Conservation (phyloP, 1,284 basidiomycete species). For the Volvariella surrecta region DNA sequence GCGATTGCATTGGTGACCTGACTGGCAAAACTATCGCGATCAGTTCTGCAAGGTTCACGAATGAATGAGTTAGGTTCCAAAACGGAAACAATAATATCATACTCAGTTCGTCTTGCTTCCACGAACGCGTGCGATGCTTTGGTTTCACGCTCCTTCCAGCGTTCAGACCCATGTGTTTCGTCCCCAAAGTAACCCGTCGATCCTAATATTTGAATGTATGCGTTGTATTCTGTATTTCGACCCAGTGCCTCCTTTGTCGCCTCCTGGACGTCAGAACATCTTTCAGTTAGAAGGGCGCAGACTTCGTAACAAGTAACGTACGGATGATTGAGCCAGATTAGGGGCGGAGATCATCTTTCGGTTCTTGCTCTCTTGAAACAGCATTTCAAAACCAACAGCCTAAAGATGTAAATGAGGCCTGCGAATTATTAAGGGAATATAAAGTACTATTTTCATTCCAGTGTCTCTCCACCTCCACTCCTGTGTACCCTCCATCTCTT, state of each 20-base stretch:
- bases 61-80: conserved; percentile 1
- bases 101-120: conserved; percentile 60
- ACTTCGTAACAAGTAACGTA: conserved; percentile 31
- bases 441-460: conserved; percentile 82
- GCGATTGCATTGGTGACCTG: conserved; percentile 60
- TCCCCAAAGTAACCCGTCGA: conserved; percentile 67
- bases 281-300: conserved; percentile 1
- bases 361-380: conserved; percentile 75
- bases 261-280: conserved; percentile 30
- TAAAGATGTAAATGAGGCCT: conserved; percentile 19
- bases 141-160: conserved; percentile 67
- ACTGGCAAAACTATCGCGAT: conserved; percentile 64
- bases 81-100: conserved; percentile 16
- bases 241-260: conserved; percentile 60
- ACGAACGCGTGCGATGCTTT: conserved; percentile 64
- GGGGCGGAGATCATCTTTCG: conserved; percentile 28
- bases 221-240: conserved; percentile 53
- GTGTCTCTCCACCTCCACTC: conserved; percentile 74
- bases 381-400: conserved; percentile 93
- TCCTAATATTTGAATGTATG: conserved; percentile 60
- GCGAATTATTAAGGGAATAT: background rate
- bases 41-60: conserved; percentile 30
- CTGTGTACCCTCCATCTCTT: conserved; percentile 48
- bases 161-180: conserved; percentile 67
- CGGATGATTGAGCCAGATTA: conserved; percentile 36